These are phyloP conservation scores for Penicillium sp. DNA, from an alignment of 2,329 filamentous ascomycete genomes.

Conservation along the genomic window DNA sequence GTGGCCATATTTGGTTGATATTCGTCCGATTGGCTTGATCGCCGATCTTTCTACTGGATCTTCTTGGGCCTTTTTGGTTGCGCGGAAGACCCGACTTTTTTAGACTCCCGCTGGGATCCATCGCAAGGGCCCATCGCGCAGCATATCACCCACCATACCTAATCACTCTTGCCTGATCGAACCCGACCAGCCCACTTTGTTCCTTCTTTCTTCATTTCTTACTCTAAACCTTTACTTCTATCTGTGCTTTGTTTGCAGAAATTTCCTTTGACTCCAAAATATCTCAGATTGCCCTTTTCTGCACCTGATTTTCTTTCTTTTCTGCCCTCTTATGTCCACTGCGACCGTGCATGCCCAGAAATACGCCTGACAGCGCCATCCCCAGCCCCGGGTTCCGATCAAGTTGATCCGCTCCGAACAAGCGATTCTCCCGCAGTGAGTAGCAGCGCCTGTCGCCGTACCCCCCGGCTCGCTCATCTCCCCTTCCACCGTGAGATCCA, in stretches of 20 bases:
- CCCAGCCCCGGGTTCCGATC: slow-evolving; percentile 37
- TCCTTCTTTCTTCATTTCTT: slow-evolving; percentile 5
- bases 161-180: slow-evolving; percentile 6
- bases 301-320: not conserved
- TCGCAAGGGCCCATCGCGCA: slow-evolving; percentile 27
- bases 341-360: slow-evolving; percentile 38
- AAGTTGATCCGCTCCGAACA: slow-evolving; percentile 44
- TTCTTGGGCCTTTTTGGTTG: slow-evolving; percentile 4
- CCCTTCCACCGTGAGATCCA: slow-evolving; percentile 37
- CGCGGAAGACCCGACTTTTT: slow-evolving; percentile 20
- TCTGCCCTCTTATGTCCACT: not conserved
- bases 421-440: slow-evolving; percentile 40
- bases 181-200: slow-evolving; percentile 1
- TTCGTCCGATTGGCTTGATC: slow-evolving; percentile 19
- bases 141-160: slow-evolving; percentile 20
- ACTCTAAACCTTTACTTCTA: slow-evolving; percentile 9
- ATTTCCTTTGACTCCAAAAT: not conserved
- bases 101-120: slow-evolving; percentile 30
- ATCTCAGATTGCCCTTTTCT: not conserved
- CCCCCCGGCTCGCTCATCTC: slow-evolving; percentile 27
- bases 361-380: slow-evolving; percentile 40
- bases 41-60: slow-evolving; percentile 8
- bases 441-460: slow-evolving; percentile 27
- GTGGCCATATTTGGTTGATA: not conserved
- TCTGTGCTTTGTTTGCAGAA: slow-evolving; percentile 9